Evolutionary conservation across 1,284 basidiomycete species (phyloP), one percentile per base, ranked within the genome.

Genomic region (Dichomitus squalens): DNA sequence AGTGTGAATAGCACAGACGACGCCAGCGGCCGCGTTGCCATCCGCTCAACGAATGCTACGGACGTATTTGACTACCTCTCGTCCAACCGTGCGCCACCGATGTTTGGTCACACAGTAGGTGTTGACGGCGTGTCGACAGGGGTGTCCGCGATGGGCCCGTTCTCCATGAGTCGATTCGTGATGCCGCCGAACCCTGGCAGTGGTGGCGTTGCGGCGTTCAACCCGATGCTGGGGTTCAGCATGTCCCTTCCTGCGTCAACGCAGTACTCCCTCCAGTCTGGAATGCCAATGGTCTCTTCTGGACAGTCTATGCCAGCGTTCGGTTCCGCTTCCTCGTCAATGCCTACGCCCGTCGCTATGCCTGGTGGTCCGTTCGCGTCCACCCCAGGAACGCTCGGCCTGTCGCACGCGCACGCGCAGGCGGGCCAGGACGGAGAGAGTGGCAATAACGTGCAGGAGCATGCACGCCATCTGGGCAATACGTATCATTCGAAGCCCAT

Each of bases 401-500:
- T 33, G 11, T 39, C 52, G 44, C 25, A 21, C 27, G 52, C 48
- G 27, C 49, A 49, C 39, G 23, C 27, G n/a, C 44, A 31, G 16
- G 55, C 35, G 1, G n/a, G 43, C 38, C 41, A 43, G 27, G 46
- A 43, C 4, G 53, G 27, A 12, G 43, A 20, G 7, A 20, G 33
- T 36, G 46, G 23, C 40, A 35, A 52, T 54, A n/a, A n/a, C n/a
- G n/a, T n/a, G n/a, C n/a, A n/a, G n/a, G 38, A 27, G 48, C 25
- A 49, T 36, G 49, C 20, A 41, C 25, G 41, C 14, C 25, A 27
- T 8, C 20, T 52, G 21, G 57, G 52, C 20, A 53, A 48, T 23
- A 52, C 58, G 34, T 55, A 61, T n/a, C 63, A 64, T 20, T 61
- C 80, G 7, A 77, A 78, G 59, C 83, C 90, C 33, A 76, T 88